phyloP scores from a whole-genome alignment of 352 stramenopile species.

The Phytophthora podocarpi region DNA sequence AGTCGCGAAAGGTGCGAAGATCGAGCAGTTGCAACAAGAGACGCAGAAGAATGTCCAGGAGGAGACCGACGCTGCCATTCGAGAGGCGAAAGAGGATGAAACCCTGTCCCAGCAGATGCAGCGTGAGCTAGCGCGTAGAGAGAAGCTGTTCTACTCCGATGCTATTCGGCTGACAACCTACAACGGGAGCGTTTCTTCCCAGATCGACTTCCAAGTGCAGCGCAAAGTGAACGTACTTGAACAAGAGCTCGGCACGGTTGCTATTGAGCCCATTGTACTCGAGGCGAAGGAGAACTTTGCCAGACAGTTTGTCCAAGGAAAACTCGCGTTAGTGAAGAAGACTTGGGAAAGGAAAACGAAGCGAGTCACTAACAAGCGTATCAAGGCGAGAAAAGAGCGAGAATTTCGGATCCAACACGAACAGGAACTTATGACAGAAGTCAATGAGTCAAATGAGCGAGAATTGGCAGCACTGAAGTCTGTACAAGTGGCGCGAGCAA shows the following conservation, averaged over 20 bases:
- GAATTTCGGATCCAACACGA: conserved; percentile 63
- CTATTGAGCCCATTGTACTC: conserved; percentile 25
- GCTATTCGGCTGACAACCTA: conserved; percentile 70
- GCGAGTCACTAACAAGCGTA: conserved; percentile 48
- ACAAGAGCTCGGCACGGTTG: conserved; percentile 12
- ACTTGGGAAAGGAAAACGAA: conserved; percentile 75
- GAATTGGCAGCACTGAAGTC: conserved; percentile 38
- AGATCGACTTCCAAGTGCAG: conserved; percentile 75
- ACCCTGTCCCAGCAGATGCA: conserved; percentile 39
- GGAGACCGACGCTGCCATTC: conserved; percentile 33
- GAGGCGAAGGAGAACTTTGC: conserved; percentile 64
- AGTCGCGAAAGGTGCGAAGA: conserved; percentile 38
- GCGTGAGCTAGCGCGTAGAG: conserved; percentile 41
- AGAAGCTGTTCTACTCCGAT: conserved; percentile 54
- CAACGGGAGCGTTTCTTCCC: conserved; percentile 62
- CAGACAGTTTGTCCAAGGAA: conserved; percentile 54
- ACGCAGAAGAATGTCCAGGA: conserved; percentile 44
- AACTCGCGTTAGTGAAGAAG: conserved; percentile 65
- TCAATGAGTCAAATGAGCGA: conserved; percentile 38
- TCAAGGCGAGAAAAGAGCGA: conserved; percentile 50
- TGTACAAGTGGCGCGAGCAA: conserved; percentile 30
- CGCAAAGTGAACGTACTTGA: conserved; percentile 40
- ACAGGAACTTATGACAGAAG: conserved; percentile 41
- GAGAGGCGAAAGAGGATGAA: conserved; percentile 47
- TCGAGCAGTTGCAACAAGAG: conserved; percentile 51